These are phyloP conservation scores for Teunomyces panamensis DNA, from an alignment of 805 yeast species.

Conservation along the genomic window DNA sequence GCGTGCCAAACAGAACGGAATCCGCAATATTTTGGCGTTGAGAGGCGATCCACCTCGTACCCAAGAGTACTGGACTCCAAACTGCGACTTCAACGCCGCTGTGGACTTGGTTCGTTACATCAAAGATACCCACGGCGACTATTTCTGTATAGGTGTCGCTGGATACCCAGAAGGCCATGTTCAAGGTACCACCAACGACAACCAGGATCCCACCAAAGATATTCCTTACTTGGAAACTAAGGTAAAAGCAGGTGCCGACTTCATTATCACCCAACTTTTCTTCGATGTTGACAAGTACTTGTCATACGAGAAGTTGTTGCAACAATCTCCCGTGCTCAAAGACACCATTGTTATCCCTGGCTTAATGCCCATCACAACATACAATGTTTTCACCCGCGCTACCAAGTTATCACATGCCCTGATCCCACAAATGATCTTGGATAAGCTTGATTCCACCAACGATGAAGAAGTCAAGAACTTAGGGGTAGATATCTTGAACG, in stretches of 20 bases:
- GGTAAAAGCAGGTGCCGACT: constrained; percentile 92
- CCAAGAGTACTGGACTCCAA: constrained; percentile 55
- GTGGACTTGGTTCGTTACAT: constrained; percentile 85
- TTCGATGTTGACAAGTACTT: constrained; percentile 81
- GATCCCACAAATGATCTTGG: constrained; percentile 58
- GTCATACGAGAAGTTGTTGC: constrained; percentile 54
- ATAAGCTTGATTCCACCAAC: constrained; percentile 52
- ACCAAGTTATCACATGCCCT: constrained; percentile 86
- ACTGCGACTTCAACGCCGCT: constrained; percentile 68
- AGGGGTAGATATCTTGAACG: constrained; percentile 72
- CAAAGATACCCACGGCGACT: constrained; percentile 64
- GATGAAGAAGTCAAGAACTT: constrained; percentile 79
- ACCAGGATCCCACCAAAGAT: constrained; percentile 67
- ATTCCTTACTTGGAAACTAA: constrained; percentile 80
- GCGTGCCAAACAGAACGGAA: constrained; percentile 72
- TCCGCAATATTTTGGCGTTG: constrained; percentile 83
- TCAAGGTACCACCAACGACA: constrained; percentile 52
- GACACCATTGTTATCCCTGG: constrained; percentile 76
- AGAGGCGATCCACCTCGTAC: constrained; percentile 96
- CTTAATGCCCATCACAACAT: constrained; percentile 87
- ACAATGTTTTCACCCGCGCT: constrained; percentile 77
- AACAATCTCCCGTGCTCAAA: constrained; percentile 37
- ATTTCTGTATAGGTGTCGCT: constrained; percentile 93
- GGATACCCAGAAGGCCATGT: constrained; percentile 98
- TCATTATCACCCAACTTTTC: constrained; percentile 86